Evolutionary conservation across 345 rosid genomes (phyloP).

Genomic region (Sapria himalayana): DNA sequence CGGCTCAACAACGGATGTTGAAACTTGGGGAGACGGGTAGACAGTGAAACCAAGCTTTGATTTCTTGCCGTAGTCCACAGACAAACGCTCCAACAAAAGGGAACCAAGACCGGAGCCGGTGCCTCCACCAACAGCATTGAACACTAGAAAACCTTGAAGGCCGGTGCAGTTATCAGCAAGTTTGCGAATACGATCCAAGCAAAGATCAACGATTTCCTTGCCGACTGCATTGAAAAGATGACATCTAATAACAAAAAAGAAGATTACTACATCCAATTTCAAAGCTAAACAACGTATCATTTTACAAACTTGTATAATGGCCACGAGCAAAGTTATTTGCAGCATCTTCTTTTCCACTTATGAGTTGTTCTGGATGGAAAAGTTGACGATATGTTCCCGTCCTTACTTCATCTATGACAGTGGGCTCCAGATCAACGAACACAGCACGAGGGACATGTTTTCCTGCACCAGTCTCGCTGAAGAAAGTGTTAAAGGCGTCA

Average conservation of each 20-base stretch:
- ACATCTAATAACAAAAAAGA: neutral
- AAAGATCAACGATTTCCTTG: constrained; percentile 59
- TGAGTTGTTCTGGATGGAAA: constrained; percentile 44
- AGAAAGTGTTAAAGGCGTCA: constrained; percentile 70
- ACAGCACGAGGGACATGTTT: constrained; percentile 72
- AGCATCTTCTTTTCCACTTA: constrained; percentile 67
- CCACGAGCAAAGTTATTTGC: constrained; percentile 84
- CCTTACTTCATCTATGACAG: constrained; percentile 51
- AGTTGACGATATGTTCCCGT: constrained; percentile 45
- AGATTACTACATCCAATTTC: too few species aligned
- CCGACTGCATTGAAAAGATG: constrained; percentile 23
- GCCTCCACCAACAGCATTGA: constrained; percentile 68
- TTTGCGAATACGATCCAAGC: constrained; percentile 59
- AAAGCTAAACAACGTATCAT: too few species aligned
- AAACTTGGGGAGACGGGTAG: constrained; percentile 65
- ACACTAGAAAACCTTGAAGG: constrained; percentile 66
- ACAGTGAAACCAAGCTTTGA: constrained; percentile 68
- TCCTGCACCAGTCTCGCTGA: constrained; percentile 65
- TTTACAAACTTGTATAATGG: constrained; percentile 55
- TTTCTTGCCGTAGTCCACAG: constrained; percentile 56
- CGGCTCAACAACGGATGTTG: constrained; percentile 59
- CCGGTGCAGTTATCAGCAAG: constrained; percentile 76
- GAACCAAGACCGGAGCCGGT: constrained; percentile 81
- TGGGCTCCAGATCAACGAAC: constrained; percentile 69
- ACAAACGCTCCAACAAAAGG: constrained; percentile 47